Evolutionary conservation across 495 filamentous ascomycete species (phyloP).

Genomic region (Parmelia sp.): DNA sequence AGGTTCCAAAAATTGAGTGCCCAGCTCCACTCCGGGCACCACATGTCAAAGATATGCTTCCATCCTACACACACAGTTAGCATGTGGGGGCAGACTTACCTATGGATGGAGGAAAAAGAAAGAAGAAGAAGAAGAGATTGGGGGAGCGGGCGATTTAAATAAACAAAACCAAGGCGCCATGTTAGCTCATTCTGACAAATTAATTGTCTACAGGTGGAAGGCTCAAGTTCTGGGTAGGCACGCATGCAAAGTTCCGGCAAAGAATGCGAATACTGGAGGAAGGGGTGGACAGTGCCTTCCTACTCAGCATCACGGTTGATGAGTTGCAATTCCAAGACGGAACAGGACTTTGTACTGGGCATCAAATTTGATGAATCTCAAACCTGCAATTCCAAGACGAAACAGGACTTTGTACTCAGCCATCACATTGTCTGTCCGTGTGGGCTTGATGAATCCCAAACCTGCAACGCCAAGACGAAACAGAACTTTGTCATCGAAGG

Average conservation of each 20-base stretch:
- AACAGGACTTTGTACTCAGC: no score
- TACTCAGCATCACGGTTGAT: no score
- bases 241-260: background rate
- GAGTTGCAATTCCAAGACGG: no score
- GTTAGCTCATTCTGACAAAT: background rate
- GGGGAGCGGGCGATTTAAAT: background rate
- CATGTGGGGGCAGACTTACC: background rate
- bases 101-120: slow-evolving; percentile 7
- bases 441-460: no score
- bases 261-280: background rate
- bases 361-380: no score
- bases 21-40: no score
- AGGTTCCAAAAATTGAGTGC: slow-evolving; percentile 5
- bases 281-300: background rate
- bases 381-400: no score
- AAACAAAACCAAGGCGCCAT: slow-evolving; percentile 2
- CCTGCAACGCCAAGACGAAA: no score
- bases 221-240: background rate
- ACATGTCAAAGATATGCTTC: no score
- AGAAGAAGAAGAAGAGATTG: slow-evolving; percentile 9
- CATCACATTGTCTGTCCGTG: no score
- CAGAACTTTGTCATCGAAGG: background rate
- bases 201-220: background rate
- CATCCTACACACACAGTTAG: background rate
- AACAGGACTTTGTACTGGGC: background rate